Percentiles rank a stretch among this genome's conserved stretches.
Evolutionary conservation across 805 yeast genomes (phyloP).

Genomic region (Suhomyces prunicola): DNA sequence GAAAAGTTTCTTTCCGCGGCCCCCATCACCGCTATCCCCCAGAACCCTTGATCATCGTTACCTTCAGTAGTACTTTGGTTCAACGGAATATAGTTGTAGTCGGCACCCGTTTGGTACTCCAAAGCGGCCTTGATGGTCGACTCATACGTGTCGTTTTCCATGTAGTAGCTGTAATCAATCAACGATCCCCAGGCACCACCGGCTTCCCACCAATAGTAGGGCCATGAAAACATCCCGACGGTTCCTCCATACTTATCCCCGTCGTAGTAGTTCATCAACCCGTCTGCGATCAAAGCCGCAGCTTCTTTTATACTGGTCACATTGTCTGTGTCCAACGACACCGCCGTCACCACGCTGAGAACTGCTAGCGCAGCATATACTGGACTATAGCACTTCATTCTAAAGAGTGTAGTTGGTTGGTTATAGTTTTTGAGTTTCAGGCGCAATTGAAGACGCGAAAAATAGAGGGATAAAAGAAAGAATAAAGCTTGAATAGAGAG

Average conservation of each 20-base stretch:
- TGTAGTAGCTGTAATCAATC: slow-evolving; percentile 71
- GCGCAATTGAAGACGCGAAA: not conserved
- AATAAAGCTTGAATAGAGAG: not conserved
- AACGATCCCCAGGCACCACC: slow-evolving; percentile 93
- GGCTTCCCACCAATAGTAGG: slow-evolving; percentile 99
- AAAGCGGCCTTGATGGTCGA: slow-evolving; percentile 58
- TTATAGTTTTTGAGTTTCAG: not conserved
- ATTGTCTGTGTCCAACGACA: slow-evolving; percentile 37
- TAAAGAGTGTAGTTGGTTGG: not conserved
- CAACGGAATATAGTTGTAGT: slow-evolving; percentile 77
- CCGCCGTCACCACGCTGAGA: slow-evolving; percentile 15
- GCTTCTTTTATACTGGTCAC: slow-evolving; percentile 50
- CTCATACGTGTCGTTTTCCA: slow-evolving; percentile 68
- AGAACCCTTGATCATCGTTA: slow-evolving; percentile 95
- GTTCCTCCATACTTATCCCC: slow-evolving; percentile 70
- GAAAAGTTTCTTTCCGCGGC: slow-evolving; percentile 89
- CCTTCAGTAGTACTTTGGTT: slow-evolving; percentile 93
- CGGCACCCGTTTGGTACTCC: slow-evolving; percentile 61
- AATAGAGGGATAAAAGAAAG: not conserved
- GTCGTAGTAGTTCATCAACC: slow-evolving; percentile 78
- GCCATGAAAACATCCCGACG: slow-evolving; percentile 81
- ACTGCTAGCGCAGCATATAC: slow-evolving; percentile 2
- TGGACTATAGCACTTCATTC: not conserved
- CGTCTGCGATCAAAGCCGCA: slow-evolving; percentile 58
- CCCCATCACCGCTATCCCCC: slow-evolving; percentile 91